phyloP scores from a whole-genome alignment of 169 alveolate species.

The Plasmodium berghei region DNA sequence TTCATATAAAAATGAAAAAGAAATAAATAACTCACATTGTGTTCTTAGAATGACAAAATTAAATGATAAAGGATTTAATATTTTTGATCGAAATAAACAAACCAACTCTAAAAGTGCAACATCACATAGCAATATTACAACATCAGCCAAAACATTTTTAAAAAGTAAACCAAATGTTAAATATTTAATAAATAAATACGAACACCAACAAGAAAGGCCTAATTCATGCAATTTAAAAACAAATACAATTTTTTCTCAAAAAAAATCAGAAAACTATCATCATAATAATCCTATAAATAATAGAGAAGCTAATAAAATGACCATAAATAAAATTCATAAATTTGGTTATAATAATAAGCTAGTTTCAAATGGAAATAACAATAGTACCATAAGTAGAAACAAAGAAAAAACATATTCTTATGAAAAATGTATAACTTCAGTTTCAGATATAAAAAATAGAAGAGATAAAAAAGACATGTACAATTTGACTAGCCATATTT shows the following conservation, averaged over 20 bases:
- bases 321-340: neutral
- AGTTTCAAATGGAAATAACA: neutral
- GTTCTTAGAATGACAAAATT: conserved; percentile 15
- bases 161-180: conserved; percentile 44
- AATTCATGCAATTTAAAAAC: neutral
- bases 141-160: conserved; percentile 8
- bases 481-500: neutral
- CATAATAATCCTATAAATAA: neutral
- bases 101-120: neutral
- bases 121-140: neutral
- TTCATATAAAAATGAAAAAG: neutral
- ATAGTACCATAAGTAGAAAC: neutral
- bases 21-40: conserved; percentile 14
- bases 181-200: conserved; percentile 41
- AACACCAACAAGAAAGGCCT: conserved; percentile 5
- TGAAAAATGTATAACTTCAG: conserved; percentile 28
- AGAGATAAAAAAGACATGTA: neutral
- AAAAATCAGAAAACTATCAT: neutral
- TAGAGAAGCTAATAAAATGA: neutral
- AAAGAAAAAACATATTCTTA: conserved; percentile 8
- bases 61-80: conserved; percentile 12
- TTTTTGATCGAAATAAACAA: neutral
- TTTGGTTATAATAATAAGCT: too few species aligned
- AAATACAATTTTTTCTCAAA: neutral
- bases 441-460: neutral